A percentile compares a stretch with the other conserved stretches of the same genome.
Conservation (phyloP, 768 basidiomycete species). For the Ephemerocybe angulata region DNA sequence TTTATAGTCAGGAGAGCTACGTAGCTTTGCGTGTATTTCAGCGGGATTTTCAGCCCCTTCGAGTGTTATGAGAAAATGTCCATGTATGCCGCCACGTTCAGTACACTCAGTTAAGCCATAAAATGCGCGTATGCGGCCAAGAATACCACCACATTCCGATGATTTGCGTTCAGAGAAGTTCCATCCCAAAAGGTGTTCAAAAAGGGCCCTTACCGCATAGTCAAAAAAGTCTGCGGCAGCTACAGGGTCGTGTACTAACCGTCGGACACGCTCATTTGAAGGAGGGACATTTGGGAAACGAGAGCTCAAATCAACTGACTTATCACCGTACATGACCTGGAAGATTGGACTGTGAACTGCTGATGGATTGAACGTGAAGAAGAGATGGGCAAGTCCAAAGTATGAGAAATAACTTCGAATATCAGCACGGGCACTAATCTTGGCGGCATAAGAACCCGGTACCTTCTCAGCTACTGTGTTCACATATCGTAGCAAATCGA, state of each 20-base stretch:
- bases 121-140: conserved; percentile 27
- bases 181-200: conserved; percentile 26
- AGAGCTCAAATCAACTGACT: conserved; percentile 5
- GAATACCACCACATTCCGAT: conserved; percentile 20
- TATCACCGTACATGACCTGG: conserved; percentile 10
- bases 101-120: conserved; percentile 27
- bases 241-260: conserved; percentile 30
- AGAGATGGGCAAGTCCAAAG: conserved; percentile 22
- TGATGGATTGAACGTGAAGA: conserved; percentile 1
- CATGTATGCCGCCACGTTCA: conserved; percentile 25
- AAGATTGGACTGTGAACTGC: conserved; percentile 10
- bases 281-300: conserved; percentile 19
- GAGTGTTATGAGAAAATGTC: conserved; percentile 29
- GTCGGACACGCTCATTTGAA: conserved; percentile 15
- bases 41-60: conserved; percentile 27
- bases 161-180: conserved; percentile 14
- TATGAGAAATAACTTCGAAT: conserved; percentile 25
- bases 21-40: conserved; percentile 24
- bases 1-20: conserved; percentile 10
- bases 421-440: conserved; percentile 19
- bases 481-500: conserved; percentile 22
- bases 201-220: conserved; percentile 19
- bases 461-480: conserved; percentile 27
- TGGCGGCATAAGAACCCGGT: conserved; percentile 28
- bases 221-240: conserved; percentile 32